Base-by-base conservation (phyloP, 1,139 yeast genomes). In the Meyerozyma smithsonii region DNA sequence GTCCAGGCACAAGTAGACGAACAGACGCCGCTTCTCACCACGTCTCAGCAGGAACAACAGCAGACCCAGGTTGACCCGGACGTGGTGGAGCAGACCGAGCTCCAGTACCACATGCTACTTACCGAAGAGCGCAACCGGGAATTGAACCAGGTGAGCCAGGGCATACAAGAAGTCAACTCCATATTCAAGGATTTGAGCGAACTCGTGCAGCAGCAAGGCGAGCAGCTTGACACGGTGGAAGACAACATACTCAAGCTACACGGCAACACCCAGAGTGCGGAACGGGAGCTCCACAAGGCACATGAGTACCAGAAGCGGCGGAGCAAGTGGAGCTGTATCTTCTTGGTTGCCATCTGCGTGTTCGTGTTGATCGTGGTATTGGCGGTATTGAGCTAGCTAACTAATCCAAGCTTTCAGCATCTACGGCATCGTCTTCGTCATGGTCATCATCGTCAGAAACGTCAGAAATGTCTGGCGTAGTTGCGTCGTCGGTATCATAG, bases 181-280 rank as follows among this genome's bases (percentile, higher is more conserved):
- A 88, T 89, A 2, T 89, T 88, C 59, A 80, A 81, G 48, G 96
- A 88, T 51, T 62, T 89, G 46, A 89, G 89, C 12, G 74, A 79
- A 32, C 62, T 89, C 49, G 94, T 89, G 1, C 71, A 74, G 40
- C 92, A 86, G 55, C 97, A 89, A 56, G 96, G 96, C 4, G 81
- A 77, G 30, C 90, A 85, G 48, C 72, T 89, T 20, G 95, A 87
- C 55, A 77, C 88, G 0, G 79, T 89, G 14, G 96, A 88, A 53
- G 88, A 84, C 44, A 88, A 88, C 57, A 70, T 89, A 38, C 63
- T 80, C 20, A 78, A 74, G 42, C 64, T 84, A 42, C 79, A 81
- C n/a, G 73, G 70, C 18, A 83, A 86, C 50, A 74, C 88, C 10
- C 83, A 81, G 42, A 75, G 73, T 44, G 96, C 96, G 0, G 73